These are phyloP conservation scores for Pythium grandisporangium DNA, from an alignment of 352 stramenopile species.

Conservation along the genomic window DNA sequence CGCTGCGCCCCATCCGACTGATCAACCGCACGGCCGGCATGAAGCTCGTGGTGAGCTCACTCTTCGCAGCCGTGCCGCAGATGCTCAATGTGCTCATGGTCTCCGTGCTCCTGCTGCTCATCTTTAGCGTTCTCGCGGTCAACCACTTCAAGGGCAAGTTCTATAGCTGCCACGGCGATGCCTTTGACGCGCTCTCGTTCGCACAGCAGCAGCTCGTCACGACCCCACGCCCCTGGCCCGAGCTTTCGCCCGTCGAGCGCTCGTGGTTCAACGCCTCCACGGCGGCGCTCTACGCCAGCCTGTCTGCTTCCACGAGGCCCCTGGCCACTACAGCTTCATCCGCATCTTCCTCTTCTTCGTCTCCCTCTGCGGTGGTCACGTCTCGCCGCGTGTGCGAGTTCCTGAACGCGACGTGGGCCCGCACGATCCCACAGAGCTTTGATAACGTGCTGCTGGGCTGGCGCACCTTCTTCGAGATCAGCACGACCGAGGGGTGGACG, in stretches of 20 bases:
- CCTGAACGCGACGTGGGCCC: slow-evolving; percentile 23
- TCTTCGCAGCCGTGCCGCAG: slow-evolving; percentile 69
- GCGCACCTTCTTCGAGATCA: slow-evolving; percentile 87
- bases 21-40: slow-evolving; percentile 69
- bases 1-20: slow-evolving; percentile 66
- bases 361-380: too few species aligned
- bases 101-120: slow-evolving; percentile 75
- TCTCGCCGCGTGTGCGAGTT: slow-evolving; percentile 35
- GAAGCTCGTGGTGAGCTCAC: slow-evolving; percentile 82
- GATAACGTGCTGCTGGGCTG: slow-evolving; percentile 69
- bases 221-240: slow-evolving; percentile 30
- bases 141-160: slow-evolving; percentile 89
- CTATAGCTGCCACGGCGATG: slow-evolving; percentile 34
- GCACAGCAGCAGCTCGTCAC: slow-evolving; percentile 28
- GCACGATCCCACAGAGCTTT: slow-evolving; percentile 63
- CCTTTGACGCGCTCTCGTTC: slow-evolving; percentile 29
- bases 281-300: slow-evolving; percentile 8
- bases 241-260: slow-evolving; percentile 26
- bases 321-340: too few species aligned
- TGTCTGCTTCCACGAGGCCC: too few species aligned
- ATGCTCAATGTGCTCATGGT: slow-evolving; percentile 79
- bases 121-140: slow-evolving; percentile 90
- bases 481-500: slow-evolving; percentile 86
- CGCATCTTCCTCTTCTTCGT: too few species aligned
- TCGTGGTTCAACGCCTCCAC: slow-evolving; percentile 20